phyloP scores from a whole-genome alignment of 257 asterid genomes.

The Solanum dulcamara region DNA sequence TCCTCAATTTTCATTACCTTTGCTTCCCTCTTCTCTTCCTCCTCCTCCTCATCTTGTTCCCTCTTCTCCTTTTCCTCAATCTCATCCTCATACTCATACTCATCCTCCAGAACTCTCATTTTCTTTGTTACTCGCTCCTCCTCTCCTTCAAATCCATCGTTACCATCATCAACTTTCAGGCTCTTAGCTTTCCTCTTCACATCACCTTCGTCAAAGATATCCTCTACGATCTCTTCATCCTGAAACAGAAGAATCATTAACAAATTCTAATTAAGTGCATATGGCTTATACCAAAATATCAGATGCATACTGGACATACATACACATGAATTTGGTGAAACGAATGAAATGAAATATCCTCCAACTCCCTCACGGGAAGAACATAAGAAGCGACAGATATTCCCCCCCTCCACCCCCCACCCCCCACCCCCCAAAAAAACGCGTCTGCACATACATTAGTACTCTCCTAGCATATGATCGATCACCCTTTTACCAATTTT shows the following conservation, averaged over 20 bases:
- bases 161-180: background rate
- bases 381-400: background rate
- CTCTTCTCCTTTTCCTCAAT: background rate
- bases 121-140: conserved; percentile 4
- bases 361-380: background rate
- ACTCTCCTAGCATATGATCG: background rate
- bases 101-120: conserved; percentile 1
- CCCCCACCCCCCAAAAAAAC: too few species aligned
- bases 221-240: background rate
- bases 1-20: conserved; percentile 38
- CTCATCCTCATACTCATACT: conserved; percentile 6
- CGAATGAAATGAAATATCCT: background rate
- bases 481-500: background rate
- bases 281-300: background rate
- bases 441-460: background rate
- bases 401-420: too few species aligned
- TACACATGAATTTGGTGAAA: background rate
- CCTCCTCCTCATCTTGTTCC: conserved; percentile 25
- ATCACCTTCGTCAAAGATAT: background rate
- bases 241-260: background rate
- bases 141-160: background rate
- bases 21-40: conserved; percentile 28
- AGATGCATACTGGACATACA: background rate
- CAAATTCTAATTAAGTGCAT: background rate
- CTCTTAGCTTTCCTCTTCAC: background rate